Base-by-base conservation (phyloP, 331 rosid species). In the Stylosanthes scabra region DNA sequence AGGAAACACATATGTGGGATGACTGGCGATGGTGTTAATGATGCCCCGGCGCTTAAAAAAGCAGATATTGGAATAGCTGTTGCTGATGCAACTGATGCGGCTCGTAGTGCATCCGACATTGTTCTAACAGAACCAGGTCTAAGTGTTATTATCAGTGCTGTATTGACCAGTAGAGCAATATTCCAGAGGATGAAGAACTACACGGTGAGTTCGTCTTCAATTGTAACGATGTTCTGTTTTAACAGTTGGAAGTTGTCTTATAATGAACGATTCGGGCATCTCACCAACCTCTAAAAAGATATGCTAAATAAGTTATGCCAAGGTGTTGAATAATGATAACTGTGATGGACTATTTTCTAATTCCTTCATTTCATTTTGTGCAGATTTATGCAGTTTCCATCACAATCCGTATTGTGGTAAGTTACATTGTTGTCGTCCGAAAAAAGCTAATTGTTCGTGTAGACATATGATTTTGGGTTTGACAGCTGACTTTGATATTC, bases 11-110 rank as follows among this genome's bases (percentile, higher is more conserved):
- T 90, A 66, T 90, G 98, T 46, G 98, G 98, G 55, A 93, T 93
- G 98, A 93, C 98, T 13, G 98, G 97, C 8, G 98, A 93, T 40
- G 98, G 98, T 15, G 98, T 93, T 20, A 93, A 93, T 55, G 98
- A 93, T 86, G 97, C 98, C 64, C 97, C 98, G 8, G 97, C 97
- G 50, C 97, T 93, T 60, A 93, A 90, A 37, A 93, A 83, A 41
- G 98, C 98, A 25, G 98, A 93, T 78, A 90, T 93, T 44, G 98
- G 98, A 54, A 93, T 93, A 68, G 98, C 98, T 67, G 98, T 93
- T 9, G 97, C 95, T 8, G 98, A 90, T 86, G 97, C 98, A 44
- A 88, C 98, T 47, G 98, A 93, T 66, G 98, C 98, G 42, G 98
- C 98, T 73, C 93, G 93, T 13, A 84, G 97, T 39, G 98, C 98